A percentile compares a stretch with the other conserved stretches of the same genome.
phyloP scores from a whole-genome alignment of 2,329 filamentous ascomycete species.

The Verticillium klebahnii region DNA sequence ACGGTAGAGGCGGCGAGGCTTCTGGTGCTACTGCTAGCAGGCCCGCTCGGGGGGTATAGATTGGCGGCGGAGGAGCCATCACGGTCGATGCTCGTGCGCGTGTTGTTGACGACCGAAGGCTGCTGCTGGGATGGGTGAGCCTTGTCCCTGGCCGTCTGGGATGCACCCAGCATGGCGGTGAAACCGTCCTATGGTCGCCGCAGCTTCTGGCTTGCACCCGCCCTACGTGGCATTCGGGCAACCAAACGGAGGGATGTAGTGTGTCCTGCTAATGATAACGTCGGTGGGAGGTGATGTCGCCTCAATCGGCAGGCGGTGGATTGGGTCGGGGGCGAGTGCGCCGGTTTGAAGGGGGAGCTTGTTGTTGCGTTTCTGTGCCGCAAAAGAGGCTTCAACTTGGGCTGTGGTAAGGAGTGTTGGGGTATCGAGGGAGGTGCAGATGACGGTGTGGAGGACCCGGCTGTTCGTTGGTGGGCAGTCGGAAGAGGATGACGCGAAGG shows the following conservation, averaged over 20 bases:
- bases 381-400: not conserved
- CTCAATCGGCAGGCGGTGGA: not conserved
- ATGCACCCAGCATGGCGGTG: conserved; percentile 46
- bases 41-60: conserved; percentile 40
- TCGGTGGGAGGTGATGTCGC: not conserved
- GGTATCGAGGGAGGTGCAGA: not conserved
- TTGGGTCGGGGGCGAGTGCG: not conserved
- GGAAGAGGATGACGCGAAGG: not conserved
- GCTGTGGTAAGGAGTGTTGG: not conserved
- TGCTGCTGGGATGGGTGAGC: conserved; percentile 39
- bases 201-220: conserved; percentile 11
- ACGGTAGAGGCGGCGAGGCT: conserved; percentile 49
- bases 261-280: not conserved
- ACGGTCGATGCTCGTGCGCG: conserved; percentile 51
- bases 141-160: conserved; percentile 51
- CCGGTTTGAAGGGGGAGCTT: not conserved
- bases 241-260: not conserved
- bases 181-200: conserved; percentile 14
- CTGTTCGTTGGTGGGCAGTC: not conserved
- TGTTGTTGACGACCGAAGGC: conserved; percentile 28
- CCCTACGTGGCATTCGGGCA: conserved; percentile 12
- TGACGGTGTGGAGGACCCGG: not conserved
- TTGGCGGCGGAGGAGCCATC: conserved; percentile 34
- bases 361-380: not conserved
- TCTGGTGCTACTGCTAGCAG: conserved; percentile 21